Evolutionary conservation across 208 protist genomes (phyloP).

Genomic region (Crithidia brevicula): DNA sequence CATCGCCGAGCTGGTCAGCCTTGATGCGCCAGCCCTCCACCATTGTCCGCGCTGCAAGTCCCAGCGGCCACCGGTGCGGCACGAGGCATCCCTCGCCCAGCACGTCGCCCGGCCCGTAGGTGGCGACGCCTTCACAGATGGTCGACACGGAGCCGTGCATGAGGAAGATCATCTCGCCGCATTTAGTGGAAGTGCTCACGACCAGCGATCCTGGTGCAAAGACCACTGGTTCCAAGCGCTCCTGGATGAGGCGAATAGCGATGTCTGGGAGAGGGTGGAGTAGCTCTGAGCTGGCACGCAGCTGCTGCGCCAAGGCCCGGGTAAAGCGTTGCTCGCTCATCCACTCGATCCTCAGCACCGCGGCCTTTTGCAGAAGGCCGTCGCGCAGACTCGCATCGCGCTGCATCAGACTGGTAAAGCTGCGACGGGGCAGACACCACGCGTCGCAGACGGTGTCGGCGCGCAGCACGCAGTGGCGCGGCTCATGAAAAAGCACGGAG

Average conservation of each 20-base stretch:
- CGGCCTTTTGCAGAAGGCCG: constrained; percentile 71
- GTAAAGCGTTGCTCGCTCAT: constrained; percentile 85
- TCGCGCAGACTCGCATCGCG: constrained; percentile 70
- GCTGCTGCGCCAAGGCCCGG: constrained; percentile 53
- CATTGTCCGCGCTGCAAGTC: constrained; percentile 75
- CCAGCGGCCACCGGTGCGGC: constrained; percentile 82
- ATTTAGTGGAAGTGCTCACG: constrained; percentile 72
- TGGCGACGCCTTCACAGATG: constrained; percentile 66
- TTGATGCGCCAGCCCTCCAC: constrained; percentile 88
- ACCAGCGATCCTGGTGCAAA: constrained; percentile 73
- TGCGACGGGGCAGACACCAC: constrained; percentile 75
- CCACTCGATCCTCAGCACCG: constrained; percentile 84
- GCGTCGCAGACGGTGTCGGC: constrained; percentile 80
- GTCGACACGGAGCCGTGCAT: constrained; percentile 64
- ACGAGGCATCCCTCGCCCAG: constrained; percentile 84
- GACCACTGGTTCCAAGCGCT: constrained; percentile 83
- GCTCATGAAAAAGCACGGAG: constrained; percentile 83
- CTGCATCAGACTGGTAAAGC: constrained; percentile 65
- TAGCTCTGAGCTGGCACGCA: constrained; percentile 69
- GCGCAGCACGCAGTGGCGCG: constrained; percentile 64
- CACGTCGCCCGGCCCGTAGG: constrained; percentile 76
- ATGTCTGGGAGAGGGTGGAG: constrained; percentile 61
- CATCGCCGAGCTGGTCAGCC: constrained; percentile 61
- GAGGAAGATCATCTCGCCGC: constrained; percentile 77
- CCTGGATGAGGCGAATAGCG: constrained; percentile 81